Evolutionary conservation across 345 rosid species (phyloP).

Genomic region (Salix exigua): DNA sequence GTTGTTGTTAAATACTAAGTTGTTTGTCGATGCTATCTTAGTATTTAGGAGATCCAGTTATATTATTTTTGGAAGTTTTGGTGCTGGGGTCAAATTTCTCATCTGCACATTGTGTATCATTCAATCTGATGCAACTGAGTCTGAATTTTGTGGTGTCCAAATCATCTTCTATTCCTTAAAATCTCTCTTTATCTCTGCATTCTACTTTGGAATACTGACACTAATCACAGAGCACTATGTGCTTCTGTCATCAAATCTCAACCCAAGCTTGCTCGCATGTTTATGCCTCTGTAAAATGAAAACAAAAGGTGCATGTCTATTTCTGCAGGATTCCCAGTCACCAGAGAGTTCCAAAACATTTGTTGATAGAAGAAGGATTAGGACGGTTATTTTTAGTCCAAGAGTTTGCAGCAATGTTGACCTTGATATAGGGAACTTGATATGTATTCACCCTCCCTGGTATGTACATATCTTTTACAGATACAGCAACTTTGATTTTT

Average conservation of each 20-base stretch:
- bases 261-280: not conserved
- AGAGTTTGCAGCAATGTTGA: conserved; percentile 74
- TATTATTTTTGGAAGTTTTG: too few species aligned
- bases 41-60: too few species aligned
- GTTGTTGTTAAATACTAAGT: not conserved
- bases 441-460: conserved; percentile 69
- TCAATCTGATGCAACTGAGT: too few species aligned
- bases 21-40: too few species aligned
- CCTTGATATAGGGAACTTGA: conserved; percentile 65
- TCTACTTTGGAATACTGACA: not conserved
- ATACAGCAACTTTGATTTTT: not conserved
- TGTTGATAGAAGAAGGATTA: conserved; percentile 30
- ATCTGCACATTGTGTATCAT: too few species aligned
- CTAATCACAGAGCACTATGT: not conserved
- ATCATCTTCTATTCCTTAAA: not conserved
- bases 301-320: conserved; percentile 7
- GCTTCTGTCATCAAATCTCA: conserved; percentile 1
- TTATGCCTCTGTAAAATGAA: not conserved
- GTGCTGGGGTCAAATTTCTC: too few species aligned
- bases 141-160: not conserved
- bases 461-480: conserved; percentile 14
- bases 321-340: conserved; percentile 39
- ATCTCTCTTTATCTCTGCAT: not conserved
- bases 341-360: conserved; percentile 22
- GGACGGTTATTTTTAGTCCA: conserved; percentile 62